A percentile compares a stretch with the other conserved stretches of the same genome.
Evolutionary conservation across 75 land plant species (phyloP).

Genomic region (Sequoiadendron giganteum): DNA sequence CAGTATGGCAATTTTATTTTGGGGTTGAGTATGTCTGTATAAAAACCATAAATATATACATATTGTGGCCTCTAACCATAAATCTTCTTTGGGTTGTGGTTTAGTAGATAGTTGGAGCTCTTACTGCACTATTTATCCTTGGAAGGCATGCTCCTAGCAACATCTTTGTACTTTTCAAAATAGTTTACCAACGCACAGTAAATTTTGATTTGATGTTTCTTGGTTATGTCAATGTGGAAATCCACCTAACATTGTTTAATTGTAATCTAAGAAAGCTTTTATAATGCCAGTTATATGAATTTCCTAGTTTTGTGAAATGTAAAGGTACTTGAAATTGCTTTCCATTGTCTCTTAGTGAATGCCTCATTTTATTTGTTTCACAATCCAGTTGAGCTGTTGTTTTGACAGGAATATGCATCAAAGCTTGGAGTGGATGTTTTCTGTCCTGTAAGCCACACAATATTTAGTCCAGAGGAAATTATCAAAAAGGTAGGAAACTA

Average conservation of each 20-base stretch:
- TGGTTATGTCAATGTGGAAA: neutral
- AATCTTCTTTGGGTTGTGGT: neutral
- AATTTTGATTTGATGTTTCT: neutral
- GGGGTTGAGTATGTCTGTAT: too few species aligned
- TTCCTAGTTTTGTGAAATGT: neutral
- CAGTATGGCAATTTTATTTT: too few species aligned
- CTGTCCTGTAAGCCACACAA: conserved; percentile 86
- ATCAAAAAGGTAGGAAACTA: conserved; percentile 59
- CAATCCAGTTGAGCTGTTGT: neutral
- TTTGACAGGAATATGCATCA: conserved; percentile 56
- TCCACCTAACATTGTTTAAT: neutral
- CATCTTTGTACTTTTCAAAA: neutral
- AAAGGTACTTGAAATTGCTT: neutral
- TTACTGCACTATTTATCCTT: neutral
- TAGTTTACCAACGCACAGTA: neutral
- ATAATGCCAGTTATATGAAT: neutral
- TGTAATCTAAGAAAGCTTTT: neutral
- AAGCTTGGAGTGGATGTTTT: conserved; percentile 64
- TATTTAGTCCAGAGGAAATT: conserved; percentile 73
- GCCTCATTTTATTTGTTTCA: neutral
- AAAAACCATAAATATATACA: too few species aligned
- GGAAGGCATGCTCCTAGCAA: neutral
- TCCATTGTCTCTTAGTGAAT: neutral
- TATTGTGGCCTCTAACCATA: too few species aligned
- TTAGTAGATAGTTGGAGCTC: neutral